Conservation (phyloP, 805 yeast species). For the Lipomyces lipofer region DNA sequence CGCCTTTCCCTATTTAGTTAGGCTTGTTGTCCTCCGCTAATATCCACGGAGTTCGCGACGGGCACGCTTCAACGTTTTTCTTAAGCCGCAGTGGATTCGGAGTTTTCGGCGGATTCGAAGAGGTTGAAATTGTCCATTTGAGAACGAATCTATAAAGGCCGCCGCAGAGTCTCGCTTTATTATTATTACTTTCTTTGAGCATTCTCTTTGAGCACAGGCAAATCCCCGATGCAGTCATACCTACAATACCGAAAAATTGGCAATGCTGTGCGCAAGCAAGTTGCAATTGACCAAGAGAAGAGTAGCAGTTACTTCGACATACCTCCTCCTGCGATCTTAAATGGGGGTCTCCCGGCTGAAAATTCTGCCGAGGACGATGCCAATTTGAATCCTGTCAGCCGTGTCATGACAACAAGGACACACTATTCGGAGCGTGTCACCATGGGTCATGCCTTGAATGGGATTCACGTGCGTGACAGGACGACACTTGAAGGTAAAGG, state of each 20-base stretch:
- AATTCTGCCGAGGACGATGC: background rate
- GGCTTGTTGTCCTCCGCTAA: too few relatives aligned
- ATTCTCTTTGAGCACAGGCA: background rate
- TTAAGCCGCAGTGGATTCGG: too few relatives aligned
- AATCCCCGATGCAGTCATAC: conserved; percentile 10
- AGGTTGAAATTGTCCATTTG: too few relatives aligned
- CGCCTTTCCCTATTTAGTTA: too few relatives aligned
- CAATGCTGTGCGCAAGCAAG: background rate
- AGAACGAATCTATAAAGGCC: too few relatives aligned
- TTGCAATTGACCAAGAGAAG: background rate
- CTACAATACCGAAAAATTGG: conserved; percentile 8
- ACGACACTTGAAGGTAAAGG: background rate
- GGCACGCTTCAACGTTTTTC: too few relatives aligned
- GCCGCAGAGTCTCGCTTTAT: too few relatives aligned
- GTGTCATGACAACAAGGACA: background rate
- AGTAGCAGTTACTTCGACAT: too few relatives aligned
- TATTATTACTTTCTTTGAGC: too few relatives aligned
- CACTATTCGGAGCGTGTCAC: background rate
- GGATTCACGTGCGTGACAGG: background rate
- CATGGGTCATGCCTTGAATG: background rate
- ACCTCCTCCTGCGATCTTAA: too few relatives aligned
- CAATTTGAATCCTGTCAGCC: background rate
- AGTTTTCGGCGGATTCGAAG: too few relatives aligned
- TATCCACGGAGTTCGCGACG: too few relatives aligned
- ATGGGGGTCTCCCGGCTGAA: background rate